Evolutionary conservation across 371 early-diverging fungal genomes (phyloP).

Genomic region (Apophysomyces trapeziformis): DNA sequence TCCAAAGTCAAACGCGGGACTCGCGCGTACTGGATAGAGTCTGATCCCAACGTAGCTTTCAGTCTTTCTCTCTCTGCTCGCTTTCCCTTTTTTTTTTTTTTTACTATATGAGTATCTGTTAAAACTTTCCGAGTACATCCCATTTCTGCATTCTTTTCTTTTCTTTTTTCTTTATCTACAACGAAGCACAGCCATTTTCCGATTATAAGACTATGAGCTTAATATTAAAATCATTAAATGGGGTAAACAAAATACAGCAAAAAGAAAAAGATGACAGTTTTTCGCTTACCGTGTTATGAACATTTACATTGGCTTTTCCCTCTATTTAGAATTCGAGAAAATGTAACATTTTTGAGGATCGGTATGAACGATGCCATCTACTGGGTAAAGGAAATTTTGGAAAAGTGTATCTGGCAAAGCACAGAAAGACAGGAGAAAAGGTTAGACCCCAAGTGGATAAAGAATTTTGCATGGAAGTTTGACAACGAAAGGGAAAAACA

Average conservation of each 20-base stretch:
- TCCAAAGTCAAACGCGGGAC: slow-evolving; percentile 18
- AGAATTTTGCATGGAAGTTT: slow-evolving; percentile 22
- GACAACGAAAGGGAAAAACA: not conserved
- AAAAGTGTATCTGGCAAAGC: slow-evolving; percentile 78
- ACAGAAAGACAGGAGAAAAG: slow-evolving; percentile 61
- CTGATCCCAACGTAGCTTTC: not conserved
- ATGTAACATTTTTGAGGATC: slow-evolving; percentile 18
- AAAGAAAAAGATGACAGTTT: not conserved
- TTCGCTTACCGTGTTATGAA: not conserved
- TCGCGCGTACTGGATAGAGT: not conserved
- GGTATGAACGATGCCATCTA: slow-evolving; percentile 50
- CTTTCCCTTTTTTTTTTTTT: not conserved
- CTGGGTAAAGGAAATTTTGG: slow-evolving; percentile 88
- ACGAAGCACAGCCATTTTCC: not conserved
- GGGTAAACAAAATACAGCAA: not conserved
- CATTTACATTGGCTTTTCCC: not conserved
- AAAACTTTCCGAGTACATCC: slow-evolving; percentile 17
- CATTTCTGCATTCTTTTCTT: slow-evolving; percentile 12
- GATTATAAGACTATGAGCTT: slow-evolving; percentile 9
- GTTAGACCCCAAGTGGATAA: slow-evolving; percentile 55
- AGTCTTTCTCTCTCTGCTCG: not conserved
- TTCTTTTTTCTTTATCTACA: slow-evolving; percentile 6
- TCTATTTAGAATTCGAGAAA: slow-evolving; percentile 19
- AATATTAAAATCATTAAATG: slow-evolving; percentile 1
- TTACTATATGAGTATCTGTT: not conserved